phyloP scores from a whole-genome alignment of 768 basidiomycete genomes.

The Suillus decipiens region DNA sequence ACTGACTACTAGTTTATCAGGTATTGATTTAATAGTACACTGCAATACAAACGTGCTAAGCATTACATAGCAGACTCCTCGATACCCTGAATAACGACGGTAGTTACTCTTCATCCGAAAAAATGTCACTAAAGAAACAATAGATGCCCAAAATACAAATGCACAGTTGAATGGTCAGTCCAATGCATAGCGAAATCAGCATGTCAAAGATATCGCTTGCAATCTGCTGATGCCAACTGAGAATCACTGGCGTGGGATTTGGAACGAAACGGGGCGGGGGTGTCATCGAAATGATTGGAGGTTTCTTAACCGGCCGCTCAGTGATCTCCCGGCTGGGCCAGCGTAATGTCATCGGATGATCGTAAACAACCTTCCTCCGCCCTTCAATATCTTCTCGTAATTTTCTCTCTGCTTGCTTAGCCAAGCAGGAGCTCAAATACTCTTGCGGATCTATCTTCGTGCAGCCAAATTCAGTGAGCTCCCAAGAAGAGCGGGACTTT shows the following conservation, averaged over 20 bases:
- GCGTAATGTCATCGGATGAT: slow-evolving; percentile 21
- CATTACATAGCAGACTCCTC: background rate
- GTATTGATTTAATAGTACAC: background rate
- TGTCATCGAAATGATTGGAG: background rate
- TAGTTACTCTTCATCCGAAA: background rate
- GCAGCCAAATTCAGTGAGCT: slow-evolving; percentile 30
- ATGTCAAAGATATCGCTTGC: slow-evolving; percentile 33
- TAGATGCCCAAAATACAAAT: slow-evolving; percentile 31
- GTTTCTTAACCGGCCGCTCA: background rate
- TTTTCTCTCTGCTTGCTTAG: slow-evolving; percentile 30
- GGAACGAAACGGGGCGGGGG: background rate
- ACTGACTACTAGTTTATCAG: no score
- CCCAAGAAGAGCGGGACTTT: slow-evolving; percentile 24
- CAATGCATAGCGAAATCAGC: slow-evolving; percentile 24
- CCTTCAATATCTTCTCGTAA: slow-evolving; percentile 18
- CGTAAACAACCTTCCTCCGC: slow-evolving; percentile 23
- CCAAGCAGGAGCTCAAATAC: slow-evolving; percentile 29
- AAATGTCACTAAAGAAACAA: slow-evolving; percentile 22
- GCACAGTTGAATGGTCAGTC: slow-evolving; percentile 29
- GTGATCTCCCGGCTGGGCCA: slow-evolving; percentile 19
- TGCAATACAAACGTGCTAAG: background rate
- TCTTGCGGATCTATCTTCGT: slow-evolving; percentile 27
- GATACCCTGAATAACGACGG: background rate
- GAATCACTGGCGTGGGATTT: slow-evolving; percentile 16
- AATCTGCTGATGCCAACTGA: slow-evolving; percentile 20